Percentiles rank a stretch among this genome's conserved stretches.
phyloP scores from a whole-genome alignment of 2,329 filamentous ascomycete genomes.

The Chaetomium olivaceum region DNA sequence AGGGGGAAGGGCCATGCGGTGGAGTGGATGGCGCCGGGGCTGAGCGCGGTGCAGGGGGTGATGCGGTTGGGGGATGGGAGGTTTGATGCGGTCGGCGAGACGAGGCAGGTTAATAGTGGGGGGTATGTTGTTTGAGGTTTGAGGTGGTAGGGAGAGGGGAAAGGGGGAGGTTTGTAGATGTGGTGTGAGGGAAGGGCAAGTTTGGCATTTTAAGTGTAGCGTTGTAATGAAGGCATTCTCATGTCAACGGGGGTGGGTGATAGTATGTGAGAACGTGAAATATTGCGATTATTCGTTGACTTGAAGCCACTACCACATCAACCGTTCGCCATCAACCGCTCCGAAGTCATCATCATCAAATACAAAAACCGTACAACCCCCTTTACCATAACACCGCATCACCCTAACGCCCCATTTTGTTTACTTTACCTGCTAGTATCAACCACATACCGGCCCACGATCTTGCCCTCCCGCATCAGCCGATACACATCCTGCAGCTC shows the following conservation, averaged over 20 bases:
- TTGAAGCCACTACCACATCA: neutral
- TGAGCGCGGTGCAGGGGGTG: conserved; percentile 73
- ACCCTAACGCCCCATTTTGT: neutral
- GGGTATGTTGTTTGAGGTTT: conserved; percentile 55
- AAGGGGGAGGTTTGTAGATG: too few species aligned
- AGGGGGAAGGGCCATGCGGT: conserved; percentile 70
- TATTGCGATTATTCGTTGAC: neutral
- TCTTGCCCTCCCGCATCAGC: conserved; percentile 67
- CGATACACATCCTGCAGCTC: conserved; percentile 80
- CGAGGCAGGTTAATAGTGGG: conserved; percentile 73
- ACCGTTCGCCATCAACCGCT: neutral
- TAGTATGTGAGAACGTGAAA: neutral
- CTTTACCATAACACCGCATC: neutral
- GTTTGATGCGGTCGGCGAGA: conserved; percentile 82
- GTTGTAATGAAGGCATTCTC: neutral
- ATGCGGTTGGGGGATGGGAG: conserved; percentile 60
- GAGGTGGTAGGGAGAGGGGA: neutral
- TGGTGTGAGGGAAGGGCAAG: too few species aligned
- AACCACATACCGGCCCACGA: conserved; percentile 77
- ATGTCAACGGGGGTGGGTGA: neutral
- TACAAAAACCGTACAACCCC: neutral
- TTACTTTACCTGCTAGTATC: conserved; percentile 58
- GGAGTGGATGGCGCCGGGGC: conserved; percentile 64
- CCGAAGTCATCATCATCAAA: neutral
- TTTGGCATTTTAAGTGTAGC: neutral